Percentiles rank a stretch among this genome's conserved stretches.
Evolutionary conservation across 176 grass and related monocot species (phyloP).

Genomic region (Carex myosuroides): DNA sequence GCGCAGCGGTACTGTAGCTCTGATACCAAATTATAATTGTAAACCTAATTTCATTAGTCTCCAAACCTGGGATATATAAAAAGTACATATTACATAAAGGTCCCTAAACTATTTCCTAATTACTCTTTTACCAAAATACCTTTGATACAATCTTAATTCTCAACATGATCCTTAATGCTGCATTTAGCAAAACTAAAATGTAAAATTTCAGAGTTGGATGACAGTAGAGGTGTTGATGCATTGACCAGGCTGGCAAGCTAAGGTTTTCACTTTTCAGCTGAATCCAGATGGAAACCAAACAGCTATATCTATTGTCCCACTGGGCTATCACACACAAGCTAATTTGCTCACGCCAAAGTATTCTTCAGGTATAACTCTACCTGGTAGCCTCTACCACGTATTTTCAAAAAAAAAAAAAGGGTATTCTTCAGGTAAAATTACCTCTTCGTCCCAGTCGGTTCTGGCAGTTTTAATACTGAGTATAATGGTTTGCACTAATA

Average conservation of each 20-base stretch:
- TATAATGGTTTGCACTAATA: neutral
- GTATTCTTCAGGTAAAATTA: neutral
- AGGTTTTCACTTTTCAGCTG: neutral
- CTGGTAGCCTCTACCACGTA: too few relatives aligned
- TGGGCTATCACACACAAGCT: neutral
- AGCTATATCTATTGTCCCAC: neutral
- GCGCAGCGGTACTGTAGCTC: too few relatives aligned
- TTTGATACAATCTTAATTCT: too few relatives aligned
- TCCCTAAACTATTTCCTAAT: too few relatives aligned
- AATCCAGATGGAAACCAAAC: neutral
- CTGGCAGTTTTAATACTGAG: neutral
- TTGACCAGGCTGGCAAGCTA: neutral
- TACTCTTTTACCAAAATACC: too few relatives aligned
- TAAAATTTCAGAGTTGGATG: neutral
- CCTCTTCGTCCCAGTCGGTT: slow-evolving; percentile 1
- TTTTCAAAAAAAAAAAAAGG: too few relatives aligned
- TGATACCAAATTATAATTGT: too few relatives aligned
- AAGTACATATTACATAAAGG: too few relatives aligned
- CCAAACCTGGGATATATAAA: too few relatives aligned
- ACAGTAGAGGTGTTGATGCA: neutral
- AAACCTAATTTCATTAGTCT: too few relatives aligned
- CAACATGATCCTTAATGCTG: neutral
- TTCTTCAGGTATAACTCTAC: too few relatives aligned
- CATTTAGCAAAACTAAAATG: neutral
- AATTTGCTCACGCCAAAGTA: neutral